Base-by-base conservation (phyloP, 2,329 filamentous ascomycete genomes). In the Clonostachys chloroleuca region DNA sequence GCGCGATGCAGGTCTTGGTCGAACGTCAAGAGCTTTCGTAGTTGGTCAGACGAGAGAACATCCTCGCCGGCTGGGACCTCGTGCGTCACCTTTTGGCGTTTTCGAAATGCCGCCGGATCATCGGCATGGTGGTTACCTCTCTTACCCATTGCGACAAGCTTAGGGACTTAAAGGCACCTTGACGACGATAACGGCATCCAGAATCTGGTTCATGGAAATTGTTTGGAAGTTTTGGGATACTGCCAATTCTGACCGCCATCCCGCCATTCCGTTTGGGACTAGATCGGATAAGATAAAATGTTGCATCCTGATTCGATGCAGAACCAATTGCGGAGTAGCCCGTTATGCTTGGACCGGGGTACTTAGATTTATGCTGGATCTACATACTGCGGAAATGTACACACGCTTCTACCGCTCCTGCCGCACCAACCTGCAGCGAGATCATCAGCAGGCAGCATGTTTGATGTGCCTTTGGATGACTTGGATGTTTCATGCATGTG, bases 11-110 rank as follows among this genome's bases (percentile, higher is more conserved):
- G 67, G 63, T 90, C 84, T 65, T 90, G 86, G 54, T 87, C 77
- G 59, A 91, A 91, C 47, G 74, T 67, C 39, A 94, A 74, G 41
- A 90, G 73, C 50, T 83, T 75, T 58, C 78, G 79, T 50, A 94
- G 73, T 59, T 94, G 86, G 45, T 81, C 75, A 52, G 78, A 76
- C 36, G 81, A 81, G 43, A 74, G 68, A 42, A 89, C 74, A 36
- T 85, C 79, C 53, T 86, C 82, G 12, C 75, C 77, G 3, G 80
- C 77, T 13, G 80, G 77, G 2, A 74, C 64, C 49, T 82, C 75
- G 52, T 81, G 76, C 6, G 73, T 67, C n/a, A 77, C 66, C 59
- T 79, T 81, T 51, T 75, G 74, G 52, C 78, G 74, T 61, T 83
- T 82, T 20, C 74, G 67, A 33, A 69, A 67, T 34, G 63, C 66